Conservation (phyloP, 73 alveolate species). For the Symbiodinium pilosum region DNA sequence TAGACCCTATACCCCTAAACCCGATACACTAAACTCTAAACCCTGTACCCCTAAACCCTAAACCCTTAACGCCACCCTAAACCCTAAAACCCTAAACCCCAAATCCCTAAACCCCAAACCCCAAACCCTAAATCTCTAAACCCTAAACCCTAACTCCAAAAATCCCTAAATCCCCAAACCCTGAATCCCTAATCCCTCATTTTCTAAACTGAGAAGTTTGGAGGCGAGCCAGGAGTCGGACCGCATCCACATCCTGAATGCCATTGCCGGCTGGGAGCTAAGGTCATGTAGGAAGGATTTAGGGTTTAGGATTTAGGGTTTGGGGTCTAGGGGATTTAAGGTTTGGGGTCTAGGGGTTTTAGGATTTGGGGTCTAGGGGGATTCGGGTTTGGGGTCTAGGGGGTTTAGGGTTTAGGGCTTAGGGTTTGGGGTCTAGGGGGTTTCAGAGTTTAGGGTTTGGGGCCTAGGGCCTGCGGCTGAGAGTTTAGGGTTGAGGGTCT, state of each 20-base stretch:
- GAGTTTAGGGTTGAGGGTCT: too few species aligned
- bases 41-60: background rate
- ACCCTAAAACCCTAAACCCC: background rate
- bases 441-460: too few species aligned
- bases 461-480: too few species aligned
- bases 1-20: background rate
- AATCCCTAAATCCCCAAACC: background rate
- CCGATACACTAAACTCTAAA: background rate
- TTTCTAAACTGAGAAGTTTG: background rate
- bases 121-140: background rate
- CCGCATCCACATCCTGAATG: slow-evolving; percentile 8
- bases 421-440: too few species aligned
- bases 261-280: background rate
- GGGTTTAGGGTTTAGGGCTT: too few species aligned
- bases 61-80: background rate
- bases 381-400: too few species aligned
- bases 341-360: too few species aligned
- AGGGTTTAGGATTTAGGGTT: too few species aligned
- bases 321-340: too few species aligned
- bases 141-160: background rate
- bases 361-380: too few species aligned
- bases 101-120: background rate
- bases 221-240: slow-evolving; percentile 4
- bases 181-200: background rate
- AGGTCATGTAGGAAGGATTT: too few species aligned